Conservation (phyloP, 208 protist genomes). For the Trichomonas vaginalis region DNA sequence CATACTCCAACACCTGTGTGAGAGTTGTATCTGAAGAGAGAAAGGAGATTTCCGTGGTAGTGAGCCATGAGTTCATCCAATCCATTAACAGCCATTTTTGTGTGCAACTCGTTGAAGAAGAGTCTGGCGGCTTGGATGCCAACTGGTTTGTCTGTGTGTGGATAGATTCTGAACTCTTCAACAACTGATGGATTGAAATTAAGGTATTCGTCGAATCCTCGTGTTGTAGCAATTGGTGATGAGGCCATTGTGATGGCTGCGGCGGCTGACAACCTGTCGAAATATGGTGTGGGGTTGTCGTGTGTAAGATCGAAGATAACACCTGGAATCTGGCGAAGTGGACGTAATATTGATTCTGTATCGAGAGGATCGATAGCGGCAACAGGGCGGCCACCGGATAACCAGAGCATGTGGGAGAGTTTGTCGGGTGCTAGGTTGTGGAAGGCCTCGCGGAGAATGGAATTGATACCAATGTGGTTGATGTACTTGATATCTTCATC, state of each 20-base stretch:
- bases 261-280: not conserved
- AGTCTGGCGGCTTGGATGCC: not conserved
- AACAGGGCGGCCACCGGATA: not conserved
- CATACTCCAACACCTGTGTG: not conserved
- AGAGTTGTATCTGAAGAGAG: not conserved
- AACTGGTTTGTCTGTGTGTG: not conserved
- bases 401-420: not conserved
- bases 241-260: not conserved
- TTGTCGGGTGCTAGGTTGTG: not conserved
- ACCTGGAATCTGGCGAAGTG: not conserved
- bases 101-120: not conserved
- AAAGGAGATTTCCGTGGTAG: not conserved
- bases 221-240: not conserved
- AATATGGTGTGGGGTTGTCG: not conserved
- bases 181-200: not conserved
- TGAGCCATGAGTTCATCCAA: not conserved
- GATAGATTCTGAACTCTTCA: not conserved
- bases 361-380: not conserved
- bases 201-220: not conserved
- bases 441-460: not conserved
- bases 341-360: not conserved
- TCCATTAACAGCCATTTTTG: not conserved
- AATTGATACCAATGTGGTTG: not conserved
- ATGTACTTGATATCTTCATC: slow-evolving; percentile 12
- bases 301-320: slow-evolving; percentile 6